phyloP scores from a whole-genome alignment of 2,329 filamentous ascomycete species.

The Zymoseptoria ardabiliae region DNA sequence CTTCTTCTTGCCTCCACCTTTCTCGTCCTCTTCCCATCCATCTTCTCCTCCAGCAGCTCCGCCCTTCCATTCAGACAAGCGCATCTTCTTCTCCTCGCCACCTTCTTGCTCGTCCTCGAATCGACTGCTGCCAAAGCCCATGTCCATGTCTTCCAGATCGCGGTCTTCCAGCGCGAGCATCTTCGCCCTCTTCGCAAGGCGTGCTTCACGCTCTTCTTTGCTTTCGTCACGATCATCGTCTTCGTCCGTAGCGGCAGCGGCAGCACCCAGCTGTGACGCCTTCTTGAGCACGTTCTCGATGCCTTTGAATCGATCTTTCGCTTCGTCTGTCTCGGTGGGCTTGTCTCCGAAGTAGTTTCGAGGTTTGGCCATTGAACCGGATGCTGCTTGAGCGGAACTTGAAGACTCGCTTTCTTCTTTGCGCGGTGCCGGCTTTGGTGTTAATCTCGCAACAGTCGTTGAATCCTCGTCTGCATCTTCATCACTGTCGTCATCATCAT shows the following conservation, averaged over 20 bases:
- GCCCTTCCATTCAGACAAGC: conserved; percentile 57
- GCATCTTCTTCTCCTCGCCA: conserved; percentile 48
- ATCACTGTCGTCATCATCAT: conserved; percentile 37
- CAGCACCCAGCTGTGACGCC: conserved; percentile 50
- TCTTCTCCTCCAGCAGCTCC: conserved; percentile 46
- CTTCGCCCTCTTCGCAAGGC: conserved; percentile 53
- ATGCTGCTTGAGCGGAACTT: background rate
- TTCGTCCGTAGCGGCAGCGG: conserved; percentile 35
- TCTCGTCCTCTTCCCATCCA: conserved; percentile 46
- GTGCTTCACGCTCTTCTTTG: conserved; percentile 53
- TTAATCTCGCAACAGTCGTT: background rate
- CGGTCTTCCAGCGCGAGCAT: conserved; percentile 67
- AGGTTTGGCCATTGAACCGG: conserved; percentile 5
- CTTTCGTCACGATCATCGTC: conserved; percentile 36
- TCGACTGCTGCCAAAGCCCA: conserved; percentile 85
- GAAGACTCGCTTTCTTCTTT: background rate
- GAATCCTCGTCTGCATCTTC: conserved; percentile 26
- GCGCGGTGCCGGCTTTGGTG: conserved; percentile 1
- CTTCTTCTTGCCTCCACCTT: conserved; percentile 61
- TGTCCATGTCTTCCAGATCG: conserved; percentile 84
- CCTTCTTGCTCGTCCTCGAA: conserved; percentile 78
- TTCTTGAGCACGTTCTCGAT: conserved; percentile 55
- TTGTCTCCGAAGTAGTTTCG: conserved; percentile 34
- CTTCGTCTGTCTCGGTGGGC: conserved; percentile 7
- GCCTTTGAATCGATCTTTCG: conserved; percentile 22